Base-by-base conservation (phyloP, 2,329 filamentous ascomycete genomes). In the Colletotrichum sp. region DNA sequence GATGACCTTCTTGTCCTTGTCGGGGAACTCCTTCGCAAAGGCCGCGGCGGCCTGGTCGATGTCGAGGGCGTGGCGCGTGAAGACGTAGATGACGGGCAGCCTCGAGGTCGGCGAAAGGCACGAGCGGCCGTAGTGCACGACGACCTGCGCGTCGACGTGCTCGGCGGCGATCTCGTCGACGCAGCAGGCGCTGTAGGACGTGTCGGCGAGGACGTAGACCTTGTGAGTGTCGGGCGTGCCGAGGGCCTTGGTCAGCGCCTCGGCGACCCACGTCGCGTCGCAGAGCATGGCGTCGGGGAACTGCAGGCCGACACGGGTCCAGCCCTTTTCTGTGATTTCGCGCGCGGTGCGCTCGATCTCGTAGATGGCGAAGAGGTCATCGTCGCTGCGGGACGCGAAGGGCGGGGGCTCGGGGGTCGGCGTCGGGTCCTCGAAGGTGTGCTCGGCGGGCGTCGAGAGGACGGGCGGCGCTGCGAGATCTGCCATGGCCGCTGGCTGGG, bases 121-220 rank as follows among this genome's bases (percentile, higher is more conserved):
- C 0, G 96, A 94, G 68, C 97, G 90, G 4, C 97, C 97, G 80
- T 99, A 99, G 83, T 99, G 97, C 16, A 99, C 93, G 2, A 99
- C 95, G 0, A 96, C 95, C 77, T 99, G 94, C 8, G 97, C 96
- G 80, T 95, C 91, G 18, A 95, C 94, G 83, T 99, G 97, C 83
- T 99, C 96, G 4, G 97, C 97, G 0, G 97, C 97, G 55, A 99
- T 93, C 86, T 99, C 97, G 81, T 99, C 97, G 21, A 99, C 96
- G 81, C 97, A 99, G 86, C 97, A 99, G 1, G 96, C 94, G 75
- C 97, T 98, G 85, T 99, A 99, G 3, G 96, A 98, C 4, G 97
- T 99, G 84, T 99, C 97, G 36, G 94, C 97, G 21, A 99, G 88
- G 76, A 99, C 96, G 80, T 95, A 98, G 68, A 99, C 88, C 77